phyloP scores from a whole-genome alignment of 371 early-diverging fungal species.

The Saksenaea vasiformis region DNA sequence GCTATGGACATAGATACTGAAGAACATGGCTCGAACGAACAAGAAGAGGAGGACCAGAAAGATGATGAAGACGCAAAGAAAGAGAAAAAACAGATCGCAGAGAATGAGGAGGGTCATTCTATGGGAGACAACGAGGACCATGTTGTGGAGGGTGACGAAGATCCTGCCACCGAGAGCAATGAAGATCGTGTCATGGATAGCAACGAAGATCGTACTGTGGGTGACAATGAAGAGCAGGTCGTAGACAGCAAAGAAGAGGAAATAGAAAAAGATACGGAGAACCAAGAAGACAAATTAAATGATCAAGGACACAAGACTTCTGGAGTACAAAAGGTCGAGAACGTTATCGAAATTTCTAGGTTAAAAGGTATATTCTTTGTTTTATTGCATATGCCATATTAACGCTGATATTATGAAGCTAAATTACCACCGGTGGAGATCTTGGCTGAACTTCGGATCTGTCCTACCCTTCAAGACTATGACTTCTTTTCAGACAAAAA shows the following conservation, averaged over 20 bases:
- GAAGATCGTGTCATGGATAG: no score
- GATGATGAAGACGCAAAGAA: not conserved
- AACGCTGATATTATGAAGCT: constrained; percentile 31
- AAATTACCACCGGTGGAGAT: constrained; percentile 49
- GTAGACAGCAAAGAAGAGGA: not conserved
- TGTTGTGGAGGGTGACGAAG: not conserved
- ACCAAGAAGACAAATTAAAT: not conserved
- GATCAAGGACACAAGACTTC: no score
- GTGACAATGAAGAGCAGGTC: not conserved
- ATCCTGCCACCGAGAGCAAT: no score
- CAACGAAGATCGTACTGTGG: not conserved
- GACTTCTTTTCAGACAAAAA: constrained; percentile 55
- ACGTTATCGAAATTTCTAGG: not conserved
- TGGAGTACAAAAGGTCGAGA: not conserved
- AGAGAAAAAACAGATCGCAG: not conserved
- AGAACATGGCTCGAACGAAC: not conserved
- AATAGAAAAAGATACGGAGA: not conserved
- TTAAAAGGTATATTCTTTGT: not conserved
- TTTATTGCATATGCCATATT: not conserved
- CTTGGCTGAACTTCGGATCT: constrained; percentile 56
- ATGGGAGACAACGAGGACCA: not conserved
- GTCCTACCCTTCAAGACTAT: constrained; percentile 67
- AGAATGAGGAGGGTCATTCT: not conserved
- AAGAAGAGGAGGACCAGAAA: constrained; percentile 21
- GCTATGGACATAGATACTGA: not conserved